Evolutionary conservation across 2,329 filamentous ascomycete species (phyloP), one percentile per base, ranked within the genome.

Genomic region (Paraphoma sp.): DNA sequence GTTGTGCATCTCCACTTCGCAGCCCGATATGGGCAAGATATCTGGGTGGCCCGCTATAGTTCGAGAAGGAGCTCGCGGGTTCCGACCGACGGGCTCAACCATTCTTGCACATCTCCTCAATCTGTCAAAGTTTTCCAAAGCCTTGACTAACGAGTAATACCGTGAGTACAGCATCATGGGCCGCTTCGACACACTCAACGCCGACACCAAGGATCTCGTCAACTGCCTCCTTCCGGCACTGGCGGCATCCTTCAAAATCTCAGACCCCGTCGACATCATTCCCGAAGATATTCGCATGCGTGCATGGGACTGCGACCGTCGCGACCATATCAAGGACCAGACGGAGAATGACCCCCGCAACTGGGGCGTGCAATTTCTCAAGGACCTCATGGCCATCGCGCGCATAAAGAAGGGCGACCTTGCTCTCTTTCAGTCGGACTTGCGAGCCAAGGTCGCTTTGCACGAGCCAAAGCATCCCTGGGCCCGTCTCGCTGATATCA

Each of bases 331-430:
- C 62, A 70, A 67, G 45, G 59, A 67, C 48, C 31, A 74, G 54
- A 65, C 71, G 0, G 73, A 76, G 55, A 67, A 74, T 30, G 71
- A 76, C 43, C 65, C 71, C 5, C 71, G 73, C 40, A 73, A 76
- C 52, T 75, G 73, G 73, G 73, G 72, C 14, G 70, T 75, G 12
- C 71, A 74, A 51, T 74, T 76, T n/a, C 67, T 76, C 48, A 73
- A 72, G 48, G 68, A 72, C 17, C 60, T 74, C 16, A 64, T 66
- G 50, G 59, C 69, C 10, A 74, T 74, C n/a, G 66, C 70, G 7
- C 70, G 69, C 41, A 57, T 74, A 43, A 71, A 65, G 38, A 61
- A 59, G 3, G 66, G 65, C 1, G 57, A 73, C 8, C 61, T 76
- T 14, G 53, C 52, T 4, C 55, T 53, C 10, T 72, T 75, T 28